phyloP scores from a whole-genome alignment of 179 eudicot species.

The Sideroxylon spinosum region DNA sequence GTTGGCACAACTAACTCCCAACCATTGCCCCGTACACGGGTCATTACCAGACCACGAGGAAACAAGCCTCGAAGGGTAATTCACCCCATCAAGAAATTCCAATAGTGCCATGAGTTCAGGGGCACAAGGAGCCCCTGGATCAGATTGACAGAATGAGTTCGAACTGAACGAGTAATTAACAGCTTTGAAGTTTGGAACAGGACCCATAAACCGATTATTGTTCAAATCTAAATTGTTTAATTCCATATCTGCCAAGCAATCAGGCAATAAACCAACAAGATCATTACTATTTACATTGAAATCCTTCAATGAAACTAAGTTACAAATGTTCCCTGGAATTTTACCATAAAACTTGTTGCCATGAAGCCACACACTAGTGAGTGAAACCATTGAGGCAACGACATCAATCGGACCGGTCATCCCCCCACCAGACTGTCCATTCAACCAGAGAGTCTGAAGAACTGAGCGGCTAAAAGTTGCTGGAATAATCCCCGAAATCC shows the following conservation, averaged over 20 bases:
- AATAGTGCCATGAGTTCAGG: background rate
- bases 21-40: background rate
- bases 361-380: background rate
- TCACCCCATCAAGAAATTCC: background rate
- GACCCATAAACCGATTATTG: slow-evolving; percentile 1
- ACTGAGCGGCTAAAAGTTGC: background rate
- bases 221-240: slow-evolving; percentile 1
- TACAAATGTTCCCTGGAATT: background rate
- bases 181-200: background rate
- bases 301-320: background rate
- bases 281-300: background rate
- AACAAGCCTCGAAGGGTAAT: background rate
- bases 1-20: background rate
- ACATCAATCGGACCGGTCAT: slow-evolving; percentile 3
- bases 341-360: background rate
- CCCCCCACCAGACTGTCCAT: background rate
- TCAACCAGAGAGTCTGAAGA: background rate
- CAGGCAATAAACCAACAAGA: background rate
- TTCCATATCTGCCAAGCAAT: background rate
- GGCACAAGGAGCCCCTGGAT: background rate
- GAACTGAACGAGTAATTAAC: background rate
- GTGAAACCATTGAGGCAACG: background rate
- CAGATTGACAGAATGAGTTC: background rate
- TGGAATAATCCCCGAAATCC: background rate
- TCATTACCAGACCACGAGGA: slow-evolving; percentile 1